A percentile compares a stretch with the other conserved stretches of the same genome.
Conservation (phyloP, 371 early-diverging fungal genomes). For the Coemansia sp. region DNA sequence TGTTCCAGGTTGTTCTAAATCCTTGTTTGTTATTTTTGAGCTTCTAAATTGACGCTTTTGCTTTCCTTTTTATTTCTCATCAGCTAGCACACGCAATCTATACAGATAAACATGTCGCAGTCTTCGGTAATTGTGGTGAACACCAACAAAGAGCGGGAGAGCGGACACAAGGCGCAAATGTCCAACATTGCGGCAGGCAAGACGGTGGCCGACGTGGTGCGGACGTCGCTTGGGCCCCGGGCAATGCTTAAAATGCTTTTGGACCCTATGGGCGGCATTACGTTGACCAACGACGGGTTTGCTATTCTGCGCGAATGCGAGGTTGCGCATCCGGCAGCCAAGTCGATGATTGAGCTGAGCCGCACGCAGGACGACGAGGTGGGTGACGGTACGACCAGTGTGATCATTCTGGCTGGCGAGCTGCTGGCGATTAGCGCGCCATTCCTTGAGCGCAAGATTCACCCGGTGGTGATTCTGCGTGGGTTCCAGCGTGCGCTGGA, state of each 20-base stretch:
- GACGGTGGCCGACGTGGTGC: conserved; percentile 98
- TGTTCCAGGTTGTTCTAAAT: background rate
- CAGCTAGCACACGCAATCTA: background rate
- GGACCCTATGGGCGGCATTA: conserved; percentile 99
- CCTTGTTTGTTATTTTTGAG: background rate
- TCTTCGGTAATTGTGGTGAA: conserved; percentile 55
- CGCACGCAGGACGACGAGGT: conserved; percentile 99
- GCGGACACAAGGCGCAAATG: conserved; percentile 94
- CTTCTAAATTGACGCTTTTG: background rate
- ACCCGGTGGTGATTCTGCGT: conserved; percentile 97
- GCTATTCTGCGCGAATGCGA: conserved; percentile 99
- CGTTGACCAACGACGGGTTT: conserved; percentile 99
- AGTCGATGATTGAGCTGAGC: conserved; percentile 99
- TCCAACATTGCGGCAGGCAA: conserved; percentile 98
- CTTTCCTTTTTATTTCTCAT: background rate
- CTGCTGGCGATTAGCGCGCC: conserved; percentile 89
- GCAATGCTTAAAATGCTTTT: conserved; percentile 99
- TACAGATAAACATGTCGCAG: conserved; percentile 39
- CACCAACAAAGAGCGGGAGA: conserved; percentile 93
- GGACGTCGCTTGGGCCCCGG: conserved; percentile 98
- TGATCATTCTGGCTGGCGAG: conserved; percentile 99
- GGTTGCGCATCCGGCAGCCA: conserved; percentile 99
- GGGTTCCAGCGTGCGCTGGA: conserved; percentile 93
- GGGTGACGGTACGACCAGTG: conserved; percentile 99
- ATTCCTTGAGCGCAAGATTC: conserved; percentile 94